Evolutionary conservation across 2,329 filamentous ascomycete species (phyloP).

Genomic region (Fusarium nisikadoi): DNA sequence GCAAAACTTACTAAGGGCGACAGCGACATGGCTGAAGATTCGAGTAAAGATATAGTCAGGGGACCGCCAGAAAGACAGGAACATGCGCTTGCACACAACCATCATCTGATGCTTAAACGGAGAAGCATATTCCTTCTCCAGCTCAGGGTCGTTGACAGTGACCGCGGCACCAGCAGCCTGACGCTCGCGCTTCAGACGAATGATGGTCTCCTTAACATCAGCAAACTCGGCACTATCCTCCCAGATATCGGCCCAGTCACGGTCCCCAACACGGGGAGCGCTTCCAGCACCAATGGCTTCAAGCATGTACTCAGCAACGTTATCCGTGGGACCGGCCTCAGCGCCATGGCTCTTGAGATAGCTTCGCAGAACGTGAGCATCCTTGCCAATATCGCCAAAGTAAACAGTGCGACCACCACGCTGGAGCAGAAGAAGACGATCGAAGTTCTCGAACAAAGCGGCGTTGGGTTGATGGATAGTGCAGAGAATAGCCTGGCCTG

Average conservation of each 20-base stretch:
- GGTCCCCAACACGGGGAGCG: constrained; percentile 74
- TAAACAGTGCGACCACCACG: constrained; percentile 84
- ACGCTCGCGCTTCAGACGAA: constrained; percentile 71
- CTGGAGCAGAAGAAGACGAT: constrained; percentile 81
- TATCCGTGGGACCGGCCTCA: constrained; percentile 64
- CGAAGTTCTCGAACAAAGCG: constrained; percentile 88
- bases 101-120: constrained; percentile 82
- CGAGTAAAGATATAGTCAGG: constrained; percentile 91
- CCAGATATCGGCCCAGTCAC: constrained; percentile 87
- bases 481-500: constrained; percentile 88
- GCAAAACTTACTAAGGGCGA: constrained; percentile 64
- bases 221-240: constrained; percentile 76
- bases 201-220: constrained; percentile 72
- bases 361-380: constrained; percentile 75
- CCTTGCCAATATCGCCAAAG: constrained; percentile 84
- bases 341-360: constrained; percentile 71
- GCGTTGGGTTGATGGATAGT: constrained; percentile 93
- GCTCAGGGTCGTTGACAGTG: constrained; percentile 62
- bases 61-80: constrained; percentile 84
- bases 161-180: constrained; percentile 52
- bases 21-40: constrained; percentile 83
- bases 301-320: constrained; percentile 83
- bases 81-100: constrained; percentile 77
- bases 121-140: constrained; percentile 83
- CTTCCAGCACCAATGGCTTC: constrained; percentile 84